A percentile compares a stretch with the other conserved stretches of the same genome.
phyloP scores from a whole-genome alignment of 495 filamentous ascomycete species.

The Penicillium egyptiacum region DNA sequence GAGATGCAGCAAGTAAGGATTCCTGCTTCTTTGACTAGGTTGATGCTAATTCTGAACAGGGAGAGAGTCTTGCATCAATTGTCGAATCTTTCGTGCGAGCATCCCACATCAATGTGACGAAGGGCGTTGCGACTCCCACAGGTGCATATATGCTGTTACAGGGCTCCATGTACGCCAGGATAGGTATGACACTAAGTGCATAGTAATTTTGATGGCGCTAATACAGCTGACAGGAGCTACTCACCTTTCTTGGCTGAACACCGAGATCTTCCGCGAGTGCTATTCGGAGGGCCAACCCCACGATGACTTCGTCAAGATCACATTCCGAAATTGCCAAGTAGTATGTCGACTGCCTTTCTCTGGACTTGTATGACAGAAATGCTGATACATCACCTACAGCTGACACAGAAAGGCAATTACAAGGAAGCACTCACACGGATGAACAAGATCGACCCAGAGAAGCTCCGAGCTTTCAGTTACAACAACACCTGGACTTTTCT shows the following conservation, averaged over 20 bases:
- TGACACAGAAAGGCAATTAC: constrained; percentile 65
- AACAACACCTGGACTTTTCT: constrained; percentile 79
- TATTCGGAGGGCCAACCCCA: constrained; percentile 63
- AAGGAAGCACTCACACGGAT: constrained; percentile 66
- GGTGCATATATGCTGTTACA: constrained; percentile 71
- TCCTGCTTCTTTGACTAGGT: background rate
- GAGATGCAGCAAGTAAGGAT: constrained; percentile 58
- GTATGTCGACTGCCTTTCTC: constrained; percentile 35
- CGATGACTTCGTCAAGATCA: constrained; percentile 73
- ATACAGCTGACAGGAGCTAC: constrained; percentile 46
- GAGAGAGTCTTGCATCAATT: constrained; percentile 74
- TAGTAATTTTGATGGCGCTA: constrained; percentile 15
- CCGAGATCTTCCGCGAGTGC: constrained; percentile 75
- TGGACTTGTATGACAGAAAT: background rate
- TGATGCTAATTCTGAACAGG: constrained; percentile 45
- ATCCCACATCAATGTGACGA: constrained; percentile 76
- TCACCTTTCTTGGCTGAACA: constrained; percentile 64
- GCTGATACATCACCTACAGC: constrained; percentile 36
- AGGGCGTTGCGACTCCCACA: constrained; percentile 68
- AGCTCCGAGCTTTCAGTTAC: constrained; percentile 70
- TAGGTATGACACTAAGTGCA: constrained; percentile 54
- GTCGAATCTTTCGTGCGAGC: constrained; percentile 78
- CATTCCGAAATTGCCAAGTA: constrained; percentile 57
- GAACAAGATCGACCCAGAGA: constrained; percentile 63
- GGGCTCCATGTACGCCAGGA: constrained; percentile 70